A percentile compares a stretch with the other conserved stretches of the same genome.
Evolutionary conservation across 331 rosid genomes (phyloP).

Genomic region (Acacia pycnantha): DNA sequence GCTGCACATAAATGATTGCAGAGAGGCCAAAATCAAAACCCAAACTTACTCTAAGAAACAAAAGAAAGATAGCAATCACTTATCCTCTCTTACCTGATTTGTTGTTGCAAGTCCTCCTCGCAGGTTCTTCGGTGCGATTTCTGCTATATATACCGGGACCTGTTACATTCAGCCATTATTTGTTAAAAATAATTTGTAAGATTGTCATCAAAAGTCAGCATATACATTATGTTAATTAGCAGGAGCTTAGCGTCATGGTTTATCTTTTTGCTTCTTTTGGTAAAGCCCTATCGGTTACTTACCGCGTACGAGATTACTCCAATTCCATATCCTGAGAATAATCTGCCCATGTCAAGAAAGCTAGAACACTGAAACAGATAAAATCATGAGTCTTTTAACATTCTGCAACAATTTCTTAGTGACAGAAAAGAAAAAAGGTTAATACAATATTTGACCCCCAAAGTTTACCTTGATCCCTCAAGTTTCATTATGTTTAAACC

Average conservation of each 20-base stretch:
- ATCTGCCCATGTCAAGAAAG: slow-evolving; percentile 69
- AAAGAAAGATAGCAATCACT: background rate
- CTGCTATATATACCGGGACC: slow-evolving; percentile 86
- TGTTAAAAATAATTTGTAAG: slow-evolving; percentile 16
- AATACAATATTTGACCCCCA: too few species aligned
- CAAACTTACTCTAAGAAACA: background rate
- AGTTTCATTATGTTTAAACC: too few species aligned
- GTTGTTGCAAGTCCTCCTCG: slow-evolving; percentile 76
- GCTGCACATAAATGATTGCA: slow-evolving; percentile 42
- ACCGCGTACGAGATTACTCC: slow-evolving; percentile 80
- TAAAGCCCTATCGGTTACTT: slow-evolving; percentile 34
- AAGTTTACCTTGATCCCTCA: too few species aligned
- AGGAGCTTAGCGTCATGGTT: background rate
- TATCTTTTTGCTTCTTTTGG: background rate
- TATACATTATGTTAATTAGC: background rate
- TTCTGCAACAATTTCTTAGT: background rate
- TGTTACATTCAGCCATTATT: slow-evolving; percentile 20
- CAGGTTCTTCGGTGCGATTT: slow-evolving; percentile 78
- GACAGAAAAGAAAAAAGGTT: background rate
- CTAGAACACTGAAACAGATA: slow-evolving; percentile 50
- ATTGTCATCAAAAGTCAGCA: background rate
- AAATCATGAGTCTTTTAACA: background rate
- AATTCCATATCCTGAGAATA: slow-evolving; percentile 77
- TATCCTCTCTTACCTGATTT: slow-evolving; percentile 54
- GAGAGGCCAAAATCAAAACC: background rate